Conservation (phyloP, 139 green algal genomes). For the Chlorella vulgaris region DNA sequence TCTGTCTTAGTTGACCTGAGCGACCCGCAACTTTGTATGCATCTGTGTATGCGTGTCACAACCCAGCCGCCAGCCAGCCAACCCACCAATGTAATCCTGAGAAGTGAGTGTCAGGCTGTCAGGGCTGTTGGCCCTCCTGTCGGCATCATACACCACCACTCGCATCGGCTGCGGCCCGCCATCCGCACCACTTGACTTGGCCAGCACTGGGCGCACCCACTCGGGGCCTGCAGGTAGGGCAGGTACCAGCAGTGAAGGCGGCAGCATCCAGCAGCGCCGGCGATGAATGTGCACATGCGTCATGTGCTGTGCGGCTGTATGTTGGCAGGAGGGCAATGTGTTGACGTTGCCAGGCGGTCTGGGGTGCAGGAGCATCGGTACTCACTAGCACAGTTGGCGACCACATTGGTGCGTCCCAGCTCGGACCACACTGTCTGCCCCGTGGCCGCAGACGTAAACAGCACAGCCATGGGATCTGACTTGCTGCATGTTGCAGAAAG, state of each 20-base stretch:
- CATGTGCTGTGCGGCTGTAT: no score
- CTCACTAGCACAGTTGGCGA: conserved; percentile 8
- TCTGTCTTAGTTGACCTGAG: no score
- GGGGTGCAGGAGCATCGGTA: not conserved
- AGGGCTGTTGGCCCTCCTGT: not conserved
- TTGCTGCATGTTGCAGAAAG: not conserved
- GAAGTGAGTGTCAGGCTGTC: not conserved
- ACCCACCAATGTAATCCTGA: conserved; percentile 27
- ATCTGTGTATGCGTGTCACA: no score
- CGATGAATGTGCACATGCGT: not conserved
- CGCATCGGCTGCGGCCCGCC: not conserved
- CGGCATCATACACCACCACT: conserved; percentile 2
- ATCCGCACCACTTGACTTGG: not conserved
- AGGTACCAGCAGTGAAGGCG: not conserved
- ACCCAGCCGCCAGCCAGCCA: no score
- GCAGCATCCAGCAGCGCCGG: not conserved
- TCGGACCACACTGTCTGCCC: conserved; percentile 11
- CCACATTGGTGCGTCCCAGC: conserved; percentile 6
- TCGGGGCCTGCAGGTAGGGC: conserved; percentile 8
- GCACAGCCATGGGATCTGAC: conserved; percentile 1
- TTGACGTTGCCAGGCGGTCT: not conserved
- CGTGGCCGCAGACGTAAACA: not conserved
- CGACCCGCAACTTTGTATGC: no score
- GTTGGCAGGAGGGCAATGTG: not conserved
- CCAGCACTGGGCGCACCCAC: conserved; percentile 17